These are phyloP conservation scores for Quaeritorhiza haematococci DNA, from an alignment of 371 early-diverging fungal species.

Conservation along the genomic window DNA sequence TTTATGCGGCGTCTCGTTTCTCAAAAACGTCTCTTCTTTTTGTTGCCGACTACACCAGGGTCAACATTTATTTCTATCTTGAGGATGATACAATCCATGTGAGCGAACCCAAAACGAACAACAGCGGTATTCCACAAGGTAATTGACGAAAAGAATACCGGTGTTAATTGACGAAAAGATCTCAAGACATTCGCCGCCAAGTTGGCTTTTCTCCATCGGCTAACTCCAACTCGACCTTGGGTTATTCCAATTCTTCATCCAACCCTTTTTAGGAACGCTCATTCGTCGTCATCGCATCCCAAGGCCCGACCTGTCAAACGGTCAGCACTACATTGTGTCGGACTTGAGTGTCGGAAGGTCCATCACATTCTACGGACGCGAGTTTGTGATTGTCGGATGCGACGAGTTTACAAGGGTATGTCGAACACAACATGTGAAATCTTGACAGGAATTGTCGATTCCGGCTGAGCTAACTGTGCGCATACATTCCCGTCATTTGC, in stretches of 20 bases:
- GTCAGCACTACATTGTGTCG: slow-evolving; percentile 42
- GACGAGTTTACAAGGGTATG: slow-evolving; percentile 51
- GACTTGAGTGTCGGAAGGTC: slow-evolving; percentile 49
- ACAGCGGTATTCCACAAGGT: slow-evolving; percentile 58
- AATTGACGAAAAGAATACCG: no score
- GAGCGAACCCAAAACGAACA: slow-evolving; percentile 45
- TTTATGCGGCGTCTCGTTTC: not conserved
- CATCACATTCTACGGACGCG: slow-evolving; percentile 46
- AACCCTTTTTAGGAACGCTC: slow-evolving; percentile 25
- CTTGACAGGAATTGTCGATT: not conserved
- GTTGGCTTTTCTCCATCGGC: not conserved
- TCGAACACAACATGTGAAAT: not conserved
- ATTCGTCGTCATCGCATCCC: slow-evolving; percentile 50
- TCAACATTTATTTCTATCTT: slow-evolving; percentile 54
- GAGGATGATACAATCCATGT: slow-evolving; percentile 58
- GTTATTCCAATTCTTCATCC: not conserved
- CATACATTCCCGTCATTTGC: no score
- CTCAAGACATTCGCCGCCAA: no score
- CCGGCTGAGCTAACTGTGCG: not conserved
- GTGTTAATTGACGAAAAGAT: no score
- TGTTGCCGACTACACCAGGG: slow-evolving; percentile 32
- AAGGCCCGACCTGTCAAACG: slow-evolving; percentile 20
- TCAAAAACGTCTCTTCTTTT: not conserved
- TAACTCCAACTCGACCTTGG: no score
- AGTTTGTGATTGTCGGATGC: slow-evolving; percentile 52